Evolutionary conservation across 306 rosid genomes (phyloP), one percentile per base, ranked within the genome.

Genomic region (Gillenia trifoliata): DNA sequence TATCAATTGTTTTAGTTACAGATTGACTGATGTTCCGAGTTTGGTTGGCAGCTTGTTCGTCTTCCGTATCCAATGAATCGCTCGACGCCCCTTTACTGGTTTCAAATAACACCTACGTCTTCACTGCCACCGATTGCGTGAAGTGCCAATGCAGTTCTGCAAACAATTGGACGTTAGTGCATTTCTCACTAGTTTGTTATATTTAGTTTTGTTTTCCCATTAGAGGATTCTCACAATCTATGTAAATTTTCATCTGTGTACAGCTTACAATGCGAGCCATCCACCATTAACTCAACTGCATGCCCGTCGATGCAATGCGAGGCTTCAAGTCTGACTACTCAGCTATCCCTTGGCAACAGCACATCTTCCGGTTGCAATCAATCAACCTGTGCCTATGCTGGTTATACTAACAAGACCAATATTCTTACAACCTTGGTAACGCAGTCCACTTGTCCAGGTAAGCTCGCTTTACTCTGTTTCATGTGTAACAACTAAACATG

Each of bases 101-200:
- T 23, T 49, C 96, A 6, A 86, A 80, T 30, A 82, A 66, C 11
- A 86, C 91, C 41, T 77, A 84, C 23, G 64, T 34, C 54, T 83
- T 86, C 67, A 92, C 96, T 8, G 99, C 99, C 12, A 33, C 75
- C 52, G 55, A 77, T 17, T 94, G 99, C 33, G 89, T 94, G 25
- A 87, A 81, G 77, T 94, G 99, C 89, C 75, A 36, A 10, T 86
- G 97, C 29, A 74, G 80, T 33, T 71, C 85, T 26, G 65, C 80
- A 4, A 83, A 68, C 62, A 83, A 76, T 34, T 80, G 23, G 63
- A 66, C 54, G 97, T 93, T 63, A 88, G 90, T 79, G 41, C 25
- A n/a, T n/a, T 30, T 41, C 17, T 11, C 33, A 28, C 4, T 13
- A 31, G 17, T 45, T 45, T 62, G 34, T 11, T 26, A 3, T 1